Conservation (phyloP, 2,329 filamentous ascomycete species). For the Allantophomopsis lycopodina region DNA sequence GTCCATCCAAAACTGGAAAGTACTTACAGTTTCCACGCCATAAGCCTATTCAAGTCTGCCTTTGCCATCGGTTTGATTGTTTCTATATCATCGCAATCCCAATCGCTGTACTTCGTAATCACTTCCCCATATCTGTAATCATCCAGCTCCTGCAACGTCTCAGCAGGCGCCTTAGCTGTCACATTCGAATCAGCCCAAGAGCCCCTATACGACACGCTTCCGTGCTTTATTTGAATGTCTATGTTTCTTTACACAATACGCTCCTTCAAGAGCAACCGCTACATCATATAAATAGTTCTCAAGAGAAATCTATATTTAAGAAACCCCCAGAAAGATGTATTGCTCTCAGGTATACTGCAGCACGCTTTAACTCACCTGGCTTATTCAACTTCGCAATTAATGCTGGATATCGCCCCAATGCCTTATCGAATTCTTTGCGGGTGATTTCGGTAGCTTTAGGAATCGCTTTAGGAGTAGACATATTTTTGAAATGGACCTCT, state of each 20-base stretch:
- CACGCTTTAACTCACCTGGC: conserved; percentile 8
- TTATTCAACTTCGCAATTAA: conserved; percentile 10
- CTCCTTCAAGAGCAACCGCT: too few species aligned
- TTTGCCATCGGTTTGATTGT: conserved; percentile 30
- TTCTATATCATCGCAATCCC: conserved; percentile 14
- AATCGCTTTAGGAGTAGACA: background rate
- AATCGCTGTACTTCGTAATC: conserved; percentile 27
- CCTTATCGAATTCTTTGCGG: conserved; percentile 13
- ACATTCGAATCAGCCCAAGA: conserved; percentile 5
- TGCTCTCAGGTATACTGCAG: too few species aligned
- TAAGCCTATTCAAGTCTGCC: conserved; percentile 42
- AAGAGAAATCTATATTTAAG: too few species aligned
- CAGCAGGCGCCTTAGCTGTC: conserved; percentile 9
- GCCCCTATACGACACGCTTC: too few species aligned
- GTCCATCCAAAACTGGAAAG: background rate
- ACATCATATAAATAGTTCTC: too few species aligned
- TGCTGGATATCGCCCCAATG: conserved; percentile 12
- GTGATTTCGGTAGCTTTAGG: conserved; percentile 11
- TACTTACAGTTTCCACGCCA: conserved; percentile 62
- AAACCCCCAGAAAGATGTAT: too few species aligned
- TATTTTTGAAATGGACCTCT: conserved; percentile 8
- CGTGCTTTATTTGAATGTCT: too few species aligned
- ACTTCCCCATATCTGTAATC: conserved; percentile 42
- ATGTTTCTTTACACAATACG: too few species aligned
- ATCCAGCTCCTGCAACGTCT: conserved; percentile 39